Percentiles rank a stretch among this genome's conserved stretches.
Evolutionary conservation across 2,329 filamentous ascomycete genomes (phyloP).

Genomic region (Aplosporella prunicola): DNA sequence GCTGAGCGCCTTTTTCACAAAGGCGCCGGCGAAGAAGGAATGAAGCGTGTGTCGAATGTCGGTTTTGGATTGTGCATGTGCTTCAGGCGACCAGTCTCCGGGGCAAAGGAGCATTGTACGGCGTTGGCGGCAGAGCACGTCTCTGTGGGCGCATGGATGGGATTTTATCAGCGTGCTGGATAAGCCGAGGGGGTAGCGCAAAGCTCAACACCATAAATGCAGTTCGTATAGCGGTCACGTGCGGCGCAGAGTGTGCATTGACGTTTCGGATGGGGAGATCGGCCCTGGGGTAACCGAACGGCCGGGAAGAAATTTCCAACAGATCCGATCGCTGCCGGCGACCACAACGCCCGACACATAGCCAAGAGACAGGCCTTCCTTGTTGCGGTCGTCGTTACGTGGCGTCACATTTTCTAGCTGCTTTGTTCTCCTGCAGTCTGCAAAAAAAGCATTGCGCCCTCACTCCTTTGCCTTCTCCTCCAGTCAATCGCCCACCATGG

Average conservation of each 20-base stretch:
- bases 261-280: no score
- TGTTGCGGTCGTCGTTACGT: no score
- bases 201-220: constrained; percentile 3
- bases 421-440: neutral
- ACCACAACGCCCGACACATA: no score
- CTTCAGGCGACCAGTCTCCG: no score
- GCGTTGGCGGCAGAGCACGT: neutral
- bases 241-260: no score
- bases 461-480: neutral
- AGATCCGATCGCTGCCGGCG: no score
- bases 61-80: neutral
- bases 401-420: neutral
- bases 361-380: no score
- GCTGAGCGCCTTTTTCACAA: constrained; percentile 87
- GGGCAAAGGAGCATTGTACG: neutral
- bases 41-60: neutral
- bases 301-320: no score
- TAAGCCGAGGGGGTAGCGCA: neutral
- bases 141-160: neutral
- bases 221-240: constrained; percentile 3
- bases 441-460: neutral
- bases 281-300: no score
- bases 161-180: neutral
- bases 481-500: no score
- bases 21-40: constrained; percentile 36